phyloP scores from a whole-genome alignment of 768 basidiomycete species.

The Calocybe cyanea region DNA sequence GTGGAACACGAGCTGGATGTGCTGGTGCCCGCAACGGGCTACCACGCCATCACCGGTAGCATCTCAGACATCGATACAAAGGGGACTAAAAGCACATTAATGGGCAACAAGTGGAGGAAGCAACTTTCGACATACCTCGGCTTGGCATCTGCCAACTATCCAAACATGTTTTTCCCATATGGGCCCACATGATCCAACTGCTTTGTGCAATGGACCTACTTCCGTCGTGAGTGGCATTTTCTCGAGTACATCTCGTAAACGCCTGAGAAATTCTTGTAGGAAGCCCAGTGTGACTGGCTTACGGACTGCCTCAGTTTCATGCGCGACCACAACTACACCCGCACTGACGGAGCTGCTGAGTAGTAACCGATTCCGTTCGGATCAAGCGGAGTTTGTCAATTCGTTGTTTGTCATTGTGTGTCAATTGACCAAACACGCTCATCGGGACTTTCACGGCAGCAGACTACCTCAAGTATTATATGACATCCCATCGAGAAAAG shows the following conservation, averaged over 20 bases:
- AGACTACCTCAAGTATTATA: too few species aligned
- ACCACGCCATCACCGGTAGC: conserved; percentile 20
- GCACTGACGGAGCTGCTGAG: too few species aligned
- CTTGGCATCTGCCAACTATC: conserved; percentile 16
- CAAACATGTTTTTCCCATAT: conserved; percentile 23
- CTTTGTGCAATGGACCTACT: conserved; percentile 22
- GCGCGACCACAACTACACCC: conserved; percentile 10
- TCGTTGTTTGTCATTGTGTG: too few species aligned
- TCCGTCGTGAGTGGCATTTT: conserved; percentile 14
- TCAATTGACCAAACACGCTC: too few species aligned
- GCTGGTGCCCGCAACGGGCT: conserved; percentile 20
- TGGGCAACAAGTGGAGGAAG: conserved; percentile 20
- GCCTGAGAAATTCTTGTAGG: conserved; percentile 9
- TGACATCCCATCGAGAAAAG: too few species aligned
- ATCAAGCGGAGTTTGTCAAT: too few species aligned
- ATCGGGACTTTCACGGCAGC: too few species aligned
- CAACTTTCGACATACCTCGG: conserved; percentile 20
- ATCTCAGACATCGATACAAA: conserved; percentile 19
- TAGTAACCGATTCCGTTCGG: too few species aligned
- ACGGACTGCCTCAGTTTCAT: conserved; percentile 12
- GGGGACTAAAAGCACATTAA: conserved; percentile 13
- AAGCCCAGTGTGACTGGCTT: conserved; percentile 22
- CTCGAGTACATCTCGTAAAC: background rate
- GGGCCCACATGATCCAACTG: conserved; percentile 23
- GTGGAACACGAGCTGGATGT: conserved; percentile 18